Conservation (phyloP, 441 rosid species). For the Mallotus japonicus region DNA sequence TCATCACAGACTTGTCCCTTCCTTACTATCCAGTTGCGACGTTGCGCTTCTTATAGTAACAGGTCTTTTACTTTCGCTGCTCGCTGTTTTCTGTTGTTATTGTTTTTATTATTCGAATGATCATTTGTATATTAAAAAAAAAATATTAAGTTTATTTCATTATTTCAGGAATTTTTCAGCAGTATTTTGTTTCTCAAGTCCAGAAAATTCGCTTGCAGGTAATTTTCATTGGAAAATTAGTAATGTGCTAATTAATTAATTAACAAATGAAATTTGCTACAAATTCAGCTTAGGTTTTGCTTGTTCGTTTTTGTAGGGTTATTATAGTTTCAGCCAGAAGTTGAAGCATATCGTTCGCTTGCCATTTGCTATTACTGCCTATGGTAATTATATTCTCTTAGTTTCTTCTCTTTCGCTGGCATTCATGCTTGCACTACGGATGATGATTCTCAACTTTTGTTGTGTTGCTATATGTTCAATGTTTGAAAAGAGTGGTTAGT, state of each 20-base stretch:
- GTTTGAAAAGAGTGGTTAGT: not conserved
- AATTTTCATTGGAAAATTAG: constrained; percentile 7
- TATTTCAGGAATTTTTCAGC: constrained; percentile 70
- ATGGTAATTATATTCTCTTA: constrained; percentile 48
- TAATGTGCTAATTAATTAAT: not conserved
- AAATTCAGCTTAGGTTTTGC: not conserved
- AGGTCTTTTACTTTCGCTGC: constrained; percentile 35
- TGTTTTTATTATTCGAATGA: not conserved
- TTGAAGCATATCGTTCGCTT: constrained; percentile 90
- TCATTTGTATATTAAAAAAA: too few relatives aligned
- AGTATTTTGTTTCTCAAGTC: constrained; percentile 88
- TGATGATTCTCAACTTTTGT: not conserved
- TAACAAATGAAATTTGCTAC: not conserved
- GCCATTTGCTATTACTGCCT: constrained; percentile 84
- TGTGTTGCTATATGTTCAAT: not conserved
- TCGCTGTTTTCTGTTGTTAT: not conserved
- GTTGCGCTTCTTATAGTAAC: constrained; percentile 69
- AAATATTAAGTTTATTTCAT: not conserved
- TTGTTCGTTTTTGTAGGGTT: constrained; percentile 55
- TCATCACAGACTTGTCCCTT: constrained; percentile 37
- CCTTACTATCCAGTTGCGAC: constrained; percentile 75
- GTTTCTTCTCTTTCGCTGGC: not conserved
- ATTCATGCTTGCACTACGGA: not conserved
- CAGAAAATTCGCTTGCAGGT: constrained; percentile 94
- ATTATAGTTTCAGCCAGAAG: constrained; percentile 97